These are phyloP conservation scores for Coemansia sp. DNA, from an alignment of 192 early-diverging fungal species.

Conservation along the genomic window DNA sequence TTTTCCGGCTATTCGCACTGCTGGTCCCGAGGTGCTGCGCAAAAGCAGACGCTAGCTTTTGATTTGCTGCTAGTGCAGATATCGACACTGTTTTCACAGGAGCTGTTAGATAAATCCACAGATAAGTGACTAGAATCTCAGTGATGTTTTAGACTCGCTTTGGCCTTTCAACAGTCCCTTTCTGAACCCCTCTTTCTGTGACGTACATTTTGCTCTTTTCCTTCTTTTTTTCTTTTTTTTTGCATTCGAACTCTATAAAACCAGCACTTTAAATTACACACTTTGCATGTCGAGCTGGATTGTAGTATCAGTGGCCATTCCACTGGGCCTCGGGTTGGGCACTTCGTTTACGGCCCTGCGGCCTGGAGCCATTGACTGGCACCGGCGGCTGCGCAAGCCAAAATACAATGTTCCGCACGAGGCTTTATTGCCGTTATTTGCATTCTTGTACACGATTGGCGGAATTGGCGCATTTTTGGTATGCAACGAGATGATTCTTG, in stretches of 20 bases:
- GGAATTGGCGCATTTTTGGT: constrained; percentile 38
- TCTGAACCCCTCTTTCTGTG: background rate
- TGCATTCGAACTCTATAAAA: background rate
- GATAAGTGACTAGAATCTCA: too few relatives aligned
- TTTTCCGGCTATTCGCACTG: constrained; percentile 43
- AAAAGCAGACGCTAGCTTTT: constrained; percentile 5
- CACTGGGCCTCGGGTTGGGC: constrained; percentile 31
- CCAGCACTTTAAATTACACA: background rate
- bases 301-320: constrained; percentile 29
- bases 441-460: constrained; percentile 24
- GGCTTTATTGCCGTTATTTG: constrained; percentile 29
- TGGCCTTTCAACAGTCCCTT: too few relatives aligned
- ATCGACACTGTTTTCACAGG: background rate
- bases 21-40: constrained; percentile 38
- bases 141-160: too few relatives aligned
- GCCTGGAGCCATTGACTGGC: constrained; percentile 25
- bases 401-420: constrained; percentile 36
- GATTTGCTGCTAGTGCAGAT: background rate
- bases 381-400: constrained; percentile 42
- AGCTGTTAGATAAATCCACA: too few relatives aligned
- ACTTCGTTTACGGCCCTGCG: constrained; percentile 29
- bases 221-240: constrained; percentile 8
- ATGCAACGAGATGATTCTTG: constrained; percentile 35
- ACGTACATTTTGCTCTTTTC: constrained; percentile 2
- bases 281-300: constrained; percentile 45